Conservation (phyloP, 2,329 filamentous ascomycete species). For the Drechslera avenae region DNA sequence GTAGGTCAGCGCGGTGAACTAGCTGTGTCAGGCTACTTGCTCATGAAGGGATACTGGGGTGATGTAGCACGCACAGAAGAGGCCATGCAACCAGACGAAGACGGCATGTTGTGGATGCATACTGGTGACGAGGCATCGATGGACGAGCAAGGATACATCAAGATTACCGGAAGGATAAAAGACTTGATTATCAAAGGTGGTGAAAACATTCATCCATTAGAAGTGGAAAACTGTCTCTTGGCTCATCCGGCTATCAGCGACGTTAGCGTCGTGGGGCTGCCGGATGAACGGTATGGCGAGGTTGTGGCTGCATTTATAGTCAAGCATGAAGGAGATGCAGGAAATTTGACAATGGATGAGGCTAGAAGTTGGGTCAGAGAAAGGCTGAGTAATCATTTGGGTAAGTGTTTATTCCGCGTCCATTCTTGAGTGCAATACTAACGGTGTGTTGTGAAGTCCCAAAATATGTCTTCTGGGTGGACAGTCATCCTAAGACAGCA, state of each 20-base stretch:
- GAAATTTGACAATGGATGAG: constrained; percentile 59
- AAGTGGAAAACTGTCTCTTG: constrained; percentile 87
- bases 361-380: constrained; percentile 74
- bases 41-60: constrained; percentile 92
- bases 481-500: constrained; percentile 89
- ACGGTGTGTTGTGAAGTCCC: constrained; percentile 57
- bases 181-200: constrained; percentile 94
- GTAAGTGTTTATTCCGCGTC: constrained; percentile 47
- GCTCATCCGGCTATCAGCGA: constrained; percentile 73
- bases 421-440: background rate
- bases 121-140: constrained; percentile 91
- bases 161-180: constrained; percentile 90
- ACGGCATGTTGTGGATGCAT: constrained; percentile 77
- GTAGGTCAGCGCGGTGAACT: constrained; percentile 77
- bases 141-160: constrained; percentile 80
- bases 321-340: constrained; percentile 44
- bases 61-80: constrained; percentile 72
- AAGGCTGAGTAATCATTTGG: constrained; percentile 72
- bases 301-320: constrained; percentile 84
- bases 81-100: constrained; percentile 64
- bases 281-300: constrained; percentile 84
- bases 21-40: constrained; percentile 79
- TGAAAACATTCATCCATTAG: constrained; percentile 94
- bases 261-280: constrained; percentile 81
- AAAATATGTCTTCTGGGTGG: constrained; percentile 85